Evolutionary conservation across 371 early-diverging fungal species (phyloP), one percentile per base, ranked within the genome.

Genomic region (Capniomyces stellatus): DNA sequence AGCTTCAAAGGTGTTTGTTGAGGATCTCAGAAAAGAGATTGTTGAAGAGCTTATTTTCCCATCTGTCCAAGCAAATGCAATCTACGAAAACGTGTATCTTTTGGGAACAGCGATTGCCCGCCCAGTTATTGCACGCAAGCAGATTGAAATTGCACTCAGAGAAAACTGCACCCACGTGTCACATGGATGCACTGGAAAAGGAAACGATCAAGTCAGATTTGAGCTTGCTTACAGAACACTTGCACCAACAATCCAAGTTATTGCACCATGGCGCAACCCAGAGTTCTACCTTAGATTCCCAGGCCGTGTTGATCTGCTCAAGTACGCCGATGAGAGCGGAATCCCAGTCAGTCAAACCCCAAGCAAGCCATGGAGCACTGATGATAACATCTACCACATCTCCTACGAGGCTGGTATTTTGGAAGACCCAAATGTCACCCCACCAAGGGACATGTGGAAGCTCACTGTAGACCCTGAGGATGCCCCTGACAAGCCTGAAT

Each of bases 181-280:
- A 29, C 97, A 96, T 75, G 94, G 97, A 40, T 94, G 94, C 78
- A 96, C 97, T 30, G 96, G 96, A 58, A 96, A 96, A 76, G 95
- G 97, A 55, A 96, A 96, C 75, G 97, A 96, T 66, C 97, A 96
- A 73, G 94, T 96, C 57, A 89, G 97, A 50, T 96, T 96, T 69
- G 97, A 96, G 71, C 77, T 96, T 46, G 94, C 89, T 35, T 96
- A 90, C 81, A 90, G 92, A 64, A 92, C 95, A 23, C 77, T 96
- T 54, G 78, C 86, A 60, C 89, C 89, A 52, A 72, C 76, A 55
- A 92, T 94, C 69, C 73, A 93, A 74, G 91, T 93, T 62, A 91
- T 96, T 69, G 86, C 92, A 39, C 93, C 94, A 27, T 96, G 93
- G 93, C 75, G 93, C 54, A 75, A 86, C 44, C 88, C 89, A 64